Evolutionary conservation across 768 basidiomycete genomes (phyloP), one percentile per base, ranked within the genome.

Genomic region (Trametes sanguinea): DNA sequence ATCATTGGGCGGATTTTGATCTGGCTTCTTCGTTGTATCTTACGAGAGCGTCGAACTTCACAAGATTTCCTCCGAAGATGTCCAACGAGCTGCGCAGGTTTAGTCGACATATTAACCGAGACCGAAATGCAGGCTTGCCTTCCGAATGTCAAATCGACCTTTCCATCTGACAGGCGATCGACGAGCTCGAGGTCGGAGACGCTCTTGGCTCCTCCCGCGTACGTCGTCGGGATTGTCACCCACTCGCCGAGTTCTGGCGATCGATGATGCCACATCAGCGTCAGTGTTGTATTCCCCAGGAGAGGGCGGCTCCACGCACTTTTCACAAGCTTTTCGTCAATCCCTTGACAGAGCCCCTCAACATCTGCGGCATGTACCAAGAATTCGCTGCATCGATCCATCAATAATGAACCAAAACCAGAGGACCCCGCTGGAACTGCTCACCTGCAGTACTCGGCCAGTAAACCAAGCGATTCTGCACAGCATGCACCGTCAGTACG

Each of bases 321-420:
- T 63, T 75, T 65, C 2, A 98, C 96, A 3, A 99, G 82, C 16
- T 87, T 86, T 70, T 93, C 85, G 73, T 99, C 97, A 61, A 98
- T 95, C 1, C 97, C 97, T 76, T 95, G 87, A 73, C 97, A 98
- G 27, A 98, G 77, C 0, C 97, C 97, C 74, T 99, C 97, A 8
- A 99, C 95, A 66, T 98, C 97, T n/a, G 97, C 97, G 0, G 97
- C 96, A 74, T 99, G 97, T 30, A 99, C 81, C 46, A 99, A 77
- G 66, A 99, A 92, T 72, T 98, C 97, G 66, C 95, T 69, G 45
- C 42, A 43, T 43, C 9, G 5, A 5, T 32, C 2, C 29, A 4
- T 11, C 39, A 13, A 29, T 95, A 65, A 10, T 10, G 30, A 27
- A 6, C 11, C 35, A 6, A 22, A 22, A 11, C 35, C 35, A 11